Base-by-base conservation (phyloP, 2,329 filamentous ascomycete genomes). In the Hypoxylon sp. region DNA sequence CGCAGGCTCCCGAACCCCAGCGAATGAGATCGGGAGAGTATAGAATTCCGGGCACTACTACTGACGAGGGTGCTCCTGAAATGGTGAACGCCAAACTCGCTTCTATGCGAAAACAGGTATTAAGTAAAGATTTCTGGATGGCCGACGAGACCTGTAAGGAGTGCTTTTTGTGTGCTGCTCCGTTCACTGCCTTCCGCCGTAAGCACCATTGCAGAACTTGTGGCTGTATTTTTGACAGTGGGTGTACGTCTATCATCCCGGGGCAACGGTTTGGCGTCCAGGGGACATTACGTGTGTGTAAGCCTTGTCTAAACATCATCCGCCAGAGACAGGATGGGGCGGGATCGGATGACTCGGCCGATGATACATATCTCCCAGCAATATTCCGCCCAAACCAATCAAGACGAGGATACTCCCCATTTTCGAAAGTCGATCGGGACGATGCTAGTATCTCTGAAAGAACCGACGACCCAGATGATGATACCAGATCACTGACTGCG, bases 71-170 rank as follows among this genome's bases (percentile, higher is more conserved):
- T 2, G 84, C 83, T 4, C 83, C 85, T 1, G 87, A 87, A 62
- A 80, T 82, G 50, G 86, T 89, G 60, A 89, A 81, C 70, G 84
- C 86, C 7, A 84, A 86, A 56, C 79, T 90, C 6, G 87, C 87
- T 51, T 89, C 91, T 70, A 90, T 97, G 82, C 88, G 91, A 65
- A 91, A 92, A 72, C 93, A 94, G 73, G 89, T 99, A 6, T 80
- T 98, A 47, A 97, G 92, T 75, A 95, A 94, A 73, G 94, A 98
- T 70, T 98, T 97, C 71, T 98, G 94, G 95, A 99, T 99, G 95
- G 92, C 93, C 62, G 95, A 99, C 75, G 95, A 98, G 74, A 97
- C 96, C 66, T 96, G 94, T 62, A 98, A 97, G 75, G 94, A 97
- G 72, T 99, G 95, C 74, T 99, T 97, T 75, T 87, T 92, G 46